These are phyloP conservation scores for Cajanus cajan DNA, from an alignment of 306 rosid genomes.

Conservation along the genomic window DNA sequence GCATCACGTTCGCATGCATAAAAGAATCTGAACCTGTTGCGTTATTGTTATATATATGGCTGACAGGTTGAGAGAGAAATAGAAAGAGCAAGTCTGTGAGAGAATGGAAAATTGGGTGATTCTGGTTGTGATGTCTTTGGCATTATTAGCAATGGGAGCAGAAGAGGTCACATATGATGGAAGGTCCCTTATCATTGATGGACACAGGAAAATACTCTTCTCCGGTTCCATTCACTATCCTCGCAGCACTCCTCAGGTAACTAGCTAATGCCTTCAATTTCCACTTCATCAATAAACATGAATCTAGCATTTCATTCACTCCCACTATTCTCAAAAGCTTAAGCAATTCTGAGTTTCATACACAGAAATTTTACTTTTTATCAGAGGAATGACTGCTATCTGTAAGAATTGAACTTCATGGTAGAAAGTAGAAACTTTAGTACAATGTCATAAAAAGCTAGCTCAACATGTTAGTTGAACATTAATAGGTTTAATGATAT, in stretches of 20 bases:
- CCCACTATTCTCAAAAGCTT: neutral
- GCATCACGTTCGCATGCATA: neutral
- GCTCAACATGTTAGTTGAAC: neutral
- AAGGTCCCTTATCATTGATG: constrained; percentile 66
- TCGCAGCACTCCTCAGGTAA: constrained; percentile 80
- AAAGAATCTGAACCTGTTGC: neutral
- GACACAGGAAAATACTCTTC: constrained; percentile 55
- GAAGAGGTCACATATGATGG: constrained; percentile 53
- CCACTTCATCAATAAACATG: neutral
- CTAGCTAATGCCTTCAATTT: neutral
- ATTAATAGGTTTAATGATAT: neutral
- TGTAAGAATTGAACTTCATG: neutral
- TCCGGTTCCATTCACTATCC: constrained; percentile 84
- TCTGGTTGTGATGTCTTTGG: neutral
- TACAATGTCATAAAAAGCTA: neutral
- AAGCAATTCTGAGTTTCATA: neutral
- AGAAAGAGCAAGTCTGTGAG: neutral
- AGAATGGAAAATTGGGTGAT: constrained; percentile 8
- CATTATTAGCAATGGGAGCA: neutral
- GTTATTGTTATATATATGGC: neutral
- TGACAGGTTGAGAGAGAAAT: neutral
- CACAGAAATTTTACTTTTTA: neutral
- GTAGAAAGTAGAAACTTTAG: neutral
- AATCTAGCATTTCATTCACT: neutral
- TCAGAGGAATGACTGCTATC: neutral